phyloP scores from a whole-genome alignment of 2,329 filamentous ascomycete species.

The Talaromyces rugulosus region DNA sequence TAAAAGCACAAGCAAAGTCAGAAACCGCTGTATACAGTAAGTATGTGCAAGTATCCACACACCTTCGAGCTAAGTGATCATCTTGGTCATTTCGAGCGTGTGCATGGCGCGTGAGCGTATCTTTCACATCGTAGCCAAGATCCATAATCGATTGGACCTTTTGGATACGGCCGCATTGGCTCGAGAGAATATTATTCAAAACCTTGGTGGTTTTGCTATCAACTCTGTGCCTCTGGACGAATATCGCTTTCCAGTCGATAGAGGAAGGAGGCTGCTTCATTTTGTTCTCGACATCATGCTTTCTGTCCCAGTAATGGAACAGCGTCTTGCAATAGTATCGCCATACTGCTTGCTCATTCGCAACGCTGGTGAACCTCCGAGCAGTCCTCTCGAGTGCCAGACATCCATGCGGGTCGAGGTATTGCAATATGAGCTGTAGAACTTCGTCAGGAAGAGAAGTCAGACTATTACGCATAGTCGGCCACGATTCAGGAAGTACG shows the following conservation, averaged over 20 bases:
- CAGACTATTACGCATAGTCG: conserved; percentile 5
- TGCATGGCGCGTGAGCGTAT: conserved; percentile 68
- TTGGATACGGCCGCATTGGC: conserved; percentile 64
- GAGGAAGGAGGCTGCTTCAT: conserved; percentile 50
- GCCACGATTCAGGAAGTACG: not conserved
- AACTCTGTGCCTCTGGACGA: conserved; percentile 51
- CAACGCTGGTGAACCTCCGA: conserved; percentile 60
- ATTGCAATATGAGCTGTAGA: conserved; percentile 70
- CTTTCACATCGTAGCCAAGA: conserved; percentile 83
- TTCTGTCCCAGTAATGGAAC: conserved; percentile 72
- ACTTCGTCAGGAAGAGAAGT: conserved; percentile 72
- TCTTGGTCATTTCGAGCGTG: conserved; percentile 55
- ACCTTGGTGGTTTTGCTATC: conserved; percentile 51
- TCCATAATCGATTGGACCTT: conserved; percentile 67
- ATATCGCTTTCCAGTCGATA: conserved; percentile 72
- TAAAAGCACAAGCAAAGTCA: conserved; percentile 1
- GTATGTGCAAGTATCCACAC: conserved; percentile 9
- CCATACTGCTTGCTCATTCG: conserved; percentile 75
- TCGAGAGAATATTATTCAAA: conserved; percentile 66
- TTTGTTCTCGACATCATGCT: conserved; percentile 58
- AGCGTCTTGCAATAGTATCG: conserved; percentile 63
- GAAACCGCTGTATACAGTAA: conserved; percentile 10
- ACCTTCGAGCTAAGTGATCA: conserved; percentile 72
- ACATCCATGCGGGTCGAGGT: conserved; percentile 50
- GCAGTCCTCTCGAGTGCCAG: conserved; percentile 57